These are phyloP conservation scores for Salvia splendens DNA, from an alignment of 257 asterid genomes.

Conservation along the genomic window DNA sequence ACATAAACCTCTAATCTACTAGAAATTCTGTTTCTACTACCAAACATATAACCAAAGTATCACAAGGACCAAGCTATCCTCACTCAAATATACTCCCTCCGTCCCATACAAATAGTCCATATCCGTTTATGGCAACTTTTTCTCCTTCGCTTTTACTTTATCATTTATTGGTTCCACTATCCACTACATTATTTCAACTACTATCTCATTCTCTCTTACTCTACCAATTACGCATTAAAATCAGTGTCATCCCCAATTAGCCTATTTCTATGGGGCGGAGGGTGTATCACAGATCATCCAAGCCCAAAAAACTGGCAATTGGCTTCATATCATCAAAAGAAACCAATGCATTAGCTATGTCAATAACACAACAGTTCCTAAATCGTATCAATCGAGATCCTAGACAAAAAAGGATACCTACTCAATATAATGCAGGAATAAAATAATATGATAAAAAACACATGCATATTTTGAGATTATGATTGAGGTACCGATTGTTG, in stretches of 20 bases:
- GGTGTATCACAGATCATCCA: background rate
- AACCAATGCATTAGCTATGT: background rate
- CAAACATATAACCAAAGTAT: background rate
- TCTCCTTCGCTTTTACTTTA: too few species aligned
- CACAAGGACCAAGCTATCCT: background rate
- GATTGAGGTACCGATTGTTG: conserved; percentile 55
- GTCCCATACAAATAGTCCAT: too few species aligned
- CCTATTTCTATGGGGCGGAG: too few species aligned
- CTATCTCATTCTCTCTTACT: too few species aligned
- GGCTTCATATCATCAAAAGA: background rate
- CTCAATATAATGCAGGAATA: conserved; percentile 7
- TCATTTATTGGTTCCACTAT: too few species aligned
- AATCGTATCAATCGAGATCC: background rate
- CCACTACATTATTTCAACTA: too few species aligned
- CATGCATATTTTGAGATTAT: background rate
- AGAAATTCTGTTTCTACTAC: background rate
- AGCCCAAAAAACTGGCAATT: background rate
- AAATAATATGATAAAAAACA: background rate
- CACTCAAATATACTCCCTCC: background rate
- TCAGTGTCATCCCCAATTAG: too few species aligned
- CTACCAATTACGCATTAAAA: too few species aligned
- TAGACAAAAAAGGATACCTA: background rate
- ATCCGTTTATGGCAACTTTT: too few species aligned
- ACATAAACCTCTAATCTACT: background rate
- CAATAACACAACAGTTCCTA: too few species aligned